phyloP scores from a whole-genome alignment of 23 red algal genomes.

The Pyropia yezoensis region DNA sequence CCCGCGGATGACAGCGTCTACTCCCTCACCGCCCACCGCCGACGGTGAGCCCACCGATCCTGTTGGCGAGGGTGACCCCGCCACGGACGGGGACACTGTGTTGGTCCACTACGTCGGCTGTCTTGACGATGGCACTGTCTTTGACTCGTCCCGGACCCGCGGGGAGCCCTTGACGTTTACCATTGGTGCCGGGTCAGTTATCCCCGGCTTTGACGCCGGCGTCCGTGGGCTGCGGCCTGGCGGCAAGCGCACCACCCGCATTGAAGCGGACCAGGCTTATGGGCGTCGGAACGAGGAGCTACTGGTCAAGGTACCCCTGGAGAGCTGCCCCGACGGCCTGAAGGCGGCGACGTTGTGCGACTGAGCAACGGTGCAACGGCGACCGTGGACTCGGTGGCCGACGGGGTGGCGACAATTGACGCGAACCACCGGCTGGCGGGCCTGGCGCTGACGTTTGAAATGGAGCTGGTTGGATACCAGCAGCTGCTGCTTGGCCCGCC shows the following conservation, averaged over 20 bases:
- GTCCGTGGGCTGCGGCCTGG: slow-evolving; percentile 41
- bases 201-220: slow-evolving; percentile 63
- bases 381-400: slow-evolving; percentile 15
- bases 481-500: slow-evolving; percentile 16
- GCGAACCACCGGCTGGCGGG: slow-evolving; percentile 65
- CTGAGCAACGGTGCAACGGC: slow-evolving; percentile 37
- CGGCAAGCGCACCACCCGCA: slow-evolving; percentile 18
- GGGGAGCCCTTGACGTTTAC: slow-evolving; percentile 62
- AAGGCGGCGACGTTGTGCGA: slow-evolving; percentile 25
- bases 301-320: slow-evolving; percentile 14
- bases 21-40: no score
- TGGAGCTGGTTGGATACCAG: slow-evolving; percentile 50
- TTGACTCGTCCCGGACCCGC: slow-evolving; percentile 39
- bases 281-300: slow-evolving; percentile 35
- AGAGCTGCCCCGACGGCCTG: slow-evolving; percentile 15
- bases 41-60: no score
- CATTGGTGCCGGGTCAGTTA: slow-evolving; percentile 43
- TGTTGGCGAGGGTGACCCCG: neutral
- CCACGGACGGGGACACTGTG: slow-evolving; percentile 55
- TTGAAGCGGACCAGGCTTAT: slow-evolving; percentile 30
- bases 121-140: slow-evolving; percentile 53
- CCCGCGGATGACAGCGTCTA: no score
- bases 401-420: slow-evolving; percentile 30
- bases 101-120: slow-evolving; percentile 50
- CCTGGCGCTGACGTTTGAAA: slow-evolving; percentile 52